Evolutionary conservation across 1,284 basidiomycete species (phyloP), one percentile per base, ranked within the genome.

Genomic region (Earliella scabrosa): DNA sequence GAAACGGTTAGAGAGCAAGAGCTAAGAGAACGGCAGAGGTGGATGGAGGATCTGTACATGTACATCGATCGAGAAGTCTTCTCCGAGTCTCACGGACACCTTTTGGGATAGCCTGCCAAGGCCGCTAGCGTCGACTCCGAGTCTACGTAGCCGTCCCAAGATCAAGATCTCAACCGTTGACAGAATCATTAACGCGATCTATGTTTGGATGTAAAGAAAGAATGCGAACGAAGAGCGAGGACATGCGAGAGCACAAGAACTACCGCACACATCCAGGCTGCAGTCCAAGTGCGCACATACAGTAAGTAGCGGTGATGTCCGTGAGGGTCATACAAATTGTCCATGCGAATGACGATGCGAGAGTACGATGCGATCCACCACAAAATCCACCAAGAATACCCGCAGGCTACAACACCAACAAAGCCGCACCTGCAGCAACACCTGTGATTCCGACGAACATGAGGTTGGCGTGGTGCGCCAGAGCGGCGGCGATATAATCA

Each of bases 401-500:
- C 34, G 1, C 34, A 9, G 6, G 72, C 60, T 64, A 86, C 55
- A 79, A 64, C 36, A 81, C 67, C 46, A 81, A 70, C 66, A 86
- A 63, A 29, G 68, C 75, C 4, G 79, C 81, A 29, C 82, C 83
- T 24, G 82, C 69, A 4, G 75, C 65, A 26, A 78, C 68, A 4
- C 77, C 79, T 18, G 75, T 73, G 21, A 80, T 48, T 3, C 75
- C 72, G 13, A 78, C 71, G 27, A 77, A 50, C 26, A 79, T 29
- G 4, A 73, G 68, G 56, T 78, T 80, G 41, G 67, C 56, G 39
- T 66, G 56, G 35, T 86, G 72, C 2, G 76, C 70, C 4, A 73
- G 61, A 11, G 82, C 87, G n/a, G 75, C 80, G 18, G 86, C 79
- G 58, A 82, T 84, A 70, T 83, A 89, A 52, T 75, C 67, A 61